phyloP scores from a whole-genome alignment of 352 stramenopile species.

The Phytophthora pluvialis region DNA sequence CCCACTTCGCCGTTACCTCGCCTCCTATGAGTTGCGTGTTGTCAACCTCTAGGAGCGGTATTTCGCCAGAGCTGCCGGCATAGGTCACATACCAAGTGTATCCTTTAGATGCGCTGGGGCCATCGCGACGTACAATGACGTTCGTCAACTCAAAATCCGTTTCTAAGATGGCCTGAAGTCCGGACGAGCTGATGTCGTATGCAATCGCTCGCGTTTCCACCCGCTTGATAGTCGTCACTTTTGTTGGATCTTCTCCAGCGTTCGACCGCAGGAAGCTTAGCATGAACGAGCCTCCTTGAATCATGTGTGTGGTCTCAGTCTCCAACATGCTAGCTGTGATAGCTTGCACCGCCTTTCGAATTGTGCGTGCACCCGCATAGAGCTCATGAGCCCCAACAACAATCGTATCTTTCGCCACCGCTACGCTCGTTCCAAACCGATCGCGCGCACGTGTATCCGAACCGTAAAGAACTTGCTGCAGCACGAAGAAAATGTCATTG shows the following conservation, averaged over 20 bases:
- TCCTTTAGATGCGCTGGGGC: slow-evolving; percentile 48
- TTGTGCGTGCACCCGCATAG: slow-evolving; percentile 60
- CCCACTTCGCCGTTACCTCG: slow-evolving; percentile 46
- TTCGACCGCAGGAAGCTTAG: slow-evolving; percentile 51
- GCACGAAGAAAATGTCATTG: slow-evolving; percentile 68
- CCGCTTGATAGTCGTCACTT: slow-evolving; percentile 23
- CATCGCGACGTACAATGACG: slow-evolving; percentile 72
- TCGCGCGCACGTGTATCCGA: slow-evolving; percentile 71
- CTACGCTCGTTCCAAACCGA: slow-evolving; percentile 76
- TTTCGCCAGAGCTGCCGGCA: slow-evolving; percentile 50
- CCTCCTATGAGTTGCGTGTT: slow-evolving; percentile 35
- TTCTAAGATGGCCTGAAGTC: slow-evolving; percentile 64
- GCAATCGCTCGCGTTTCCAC: slow-evolving; percentile 58
- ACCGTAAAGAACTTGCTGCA: slow-evolving; percentile 73
- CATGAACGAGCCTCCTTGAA: slow-evolving; percentile 54
- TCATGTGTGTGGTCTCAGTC: slow-evolving; percentile 11
- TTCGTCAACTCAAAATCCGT: slow-evolving; percentile 74
- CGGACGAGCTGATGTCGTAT: slow-evolving; percentile 50
- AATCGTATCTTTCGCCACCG: slow-evolving; percentile 72
- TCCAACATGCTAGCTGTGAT: slow-evolving; percentile 50
- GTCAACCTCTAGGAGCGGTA: slow-evolving; percentile 67
- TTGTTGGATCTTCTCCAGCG: slow-evolving; percentile 19
- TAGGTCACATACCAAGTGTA: slow-evolving; percentile 91
- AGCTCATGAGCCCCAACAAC: slow-evolving; percentile 73
- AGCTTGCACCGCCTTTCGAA: slow-evolving; percentile 75